These are phyloP conservation scores for Dentipellis sp. DNA, from an alignment of 768 basidiomycete genomes.

Conservation along the genomic window DNA sequence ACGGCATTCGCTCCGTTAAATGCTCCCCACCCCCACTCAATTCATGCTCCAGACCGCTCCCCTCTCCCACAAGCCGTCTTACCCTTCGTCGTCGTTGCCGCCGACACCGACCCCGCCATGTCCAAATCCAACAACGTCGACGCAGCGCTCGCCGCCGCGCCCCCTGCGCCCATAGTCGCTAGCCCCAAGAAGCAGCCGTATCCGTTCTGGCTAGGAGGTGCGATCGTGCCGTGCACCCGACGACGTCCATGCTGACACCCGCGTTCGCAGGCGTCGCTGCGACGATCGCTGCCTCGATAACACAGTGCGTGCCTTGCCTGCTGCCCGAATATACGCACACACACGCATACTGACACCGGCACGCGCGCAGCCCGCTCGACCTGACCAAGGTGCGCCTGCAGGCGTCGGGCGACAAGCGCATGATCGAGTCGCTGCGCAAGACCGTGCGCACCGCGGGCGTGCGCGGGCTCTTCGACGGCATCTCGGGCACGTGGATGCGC, in stretches of 20 bases:
- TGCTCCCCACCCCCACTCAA: no score
- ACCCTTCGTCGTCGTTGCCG: neutral
- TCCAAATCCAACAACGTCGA: neutral
- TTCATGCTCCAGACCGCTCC: no score
- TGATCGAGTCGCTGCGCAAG: constrained; percentile 78
- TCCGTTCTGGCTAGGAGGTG: constrained; percentile 82
- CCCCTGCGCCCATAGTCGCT: constrained; percentile 5
- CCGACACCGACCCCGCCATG: neutral
- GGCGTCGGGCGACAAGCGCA: constrained; percentile 86
- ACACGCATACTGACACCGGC: neutral
- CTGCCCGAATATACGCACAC: neutral
- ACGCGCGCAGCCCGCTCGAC: constrained; percentile 58
- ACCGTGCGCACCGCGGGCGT: constrained; percentile 67
- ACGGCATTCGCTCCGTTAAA: no score
- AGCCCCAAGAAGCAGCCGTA: constrained; percentile 55
- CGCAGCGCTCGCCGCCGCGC: neutral
- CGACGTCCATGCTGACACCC: constrained; percentile 3
- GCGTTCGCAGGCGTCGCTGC: constrained; percentile 52
- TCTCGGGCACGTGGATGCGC: constrained; percentile 80
- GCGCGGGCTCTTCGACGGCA: constrained; percentile 78
- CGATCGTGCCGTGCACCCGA: constrained; percentile 11
- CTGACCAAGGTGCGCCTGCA: constrained; percentile 89
- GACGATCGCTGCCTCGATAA: constrained; percentile 82
- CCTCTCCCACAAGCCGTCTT: no score
- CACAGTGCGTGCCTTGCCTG: constrained; percentile 45